Evolutionary conservation across 202 grass and related monocot species (phyloP).

Genomic region (Schoenoplectus triqueter): DNA sequence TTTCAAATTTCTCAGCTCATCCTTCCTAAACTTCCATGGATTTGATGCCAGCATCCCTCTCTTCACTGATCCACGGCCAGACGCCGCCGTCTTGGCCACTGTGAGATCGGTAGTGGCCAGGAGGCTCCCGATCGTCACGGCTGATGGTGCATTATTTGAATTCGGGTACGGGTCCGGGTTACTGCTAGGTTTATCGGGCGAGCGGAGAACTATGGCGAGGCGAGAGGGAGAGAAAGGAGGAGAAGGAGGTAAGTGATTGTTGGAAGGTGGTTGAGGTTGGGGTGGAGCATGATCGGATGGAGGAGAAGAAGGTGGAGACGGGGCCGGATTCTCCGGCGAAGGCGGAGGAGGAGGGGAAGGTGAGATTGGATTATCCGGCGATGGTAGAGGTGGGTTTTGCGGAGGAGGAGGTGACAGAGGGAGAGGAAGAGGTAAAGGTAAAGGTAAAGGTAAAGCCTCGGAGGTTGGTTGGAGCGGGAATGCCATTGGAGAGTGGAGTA

Average conservation of each 20-base stretch:
- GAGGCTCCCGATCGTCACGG: slow-evolving; percentile 61
- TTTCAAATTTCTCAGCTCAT: slow-evolving; percentile 52
- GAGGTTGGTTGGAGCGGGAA: slow-evolving; percentile 8
- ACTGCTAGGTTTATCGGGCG: slow-evolving; percentile 48
- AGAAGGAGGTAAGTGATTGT: neutral
- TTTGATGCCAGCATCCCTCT: slow-evolving; percentile 39
- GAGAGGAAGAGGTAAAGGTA: neutral
- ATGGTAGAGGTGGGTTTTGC: slow-evolving; percentile 24
- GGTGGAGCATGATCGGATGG: neutral
- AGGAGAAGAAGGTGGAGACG: neutral
- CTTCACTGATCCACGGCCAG: slow-evolving; percentile 37
- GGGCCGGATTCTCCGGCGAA: slow-evolving; percentile 1
- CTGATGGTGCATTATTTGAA: slow-evolving; percentile 38
- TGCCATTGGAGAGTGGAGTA: neutral
- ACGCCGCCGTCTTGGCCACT: slow-evolving; percentile 34
- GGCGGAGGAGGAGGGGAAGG: neutral
- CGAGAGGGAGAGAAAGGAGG: slow-evolving; percentile 35
- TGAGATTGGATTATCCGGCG: neutral
- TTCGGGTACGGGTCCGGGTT: slow-evolving; percentile 35
- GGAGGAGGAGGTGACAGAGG: neutral
- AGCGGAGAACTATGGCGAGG: slow-evolving; percentile 31
- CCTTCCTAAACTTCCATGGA: slow-evolving; percentile 51
- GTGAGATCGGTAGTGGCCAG: slow-evolving; percentile 44
- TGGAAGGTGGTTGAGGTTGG: slow-evolving; percentile 4
- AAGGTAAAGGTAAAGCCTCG: neutral